phyloP scores from a whole-genome alignment of 345 rosid genomes.

The Nephelium lappaceum region DNA sequence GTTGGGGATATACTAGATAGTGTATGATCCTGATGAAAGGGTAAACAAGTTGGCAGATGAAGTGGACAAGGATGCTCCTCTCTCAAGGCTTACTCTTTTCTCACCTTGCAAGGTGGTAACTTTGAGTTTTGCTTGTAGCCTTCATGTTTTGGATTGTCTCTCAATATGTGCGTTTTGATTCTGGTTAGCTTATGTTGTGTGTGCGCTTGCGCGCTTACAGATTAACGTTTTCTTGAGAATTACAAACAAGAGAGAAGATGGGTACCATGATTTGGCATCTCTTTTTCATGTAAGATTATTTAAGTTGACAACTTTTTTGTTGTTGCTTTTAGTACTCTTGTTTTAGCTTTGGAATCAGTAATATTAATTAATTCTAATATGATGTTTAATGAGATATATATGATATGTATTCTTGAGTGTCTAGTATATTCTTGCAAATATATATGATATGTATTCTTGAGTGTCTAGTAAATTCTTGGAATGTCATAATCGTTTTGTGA shows the following conservation, averaged over 20 bases:
- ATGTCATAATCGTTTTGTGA: constrained; percentile 9
- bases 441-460: too few relatives aligned
- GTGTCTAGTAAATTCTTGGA: not conserved
- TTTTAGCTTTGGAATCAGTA: not conserved
- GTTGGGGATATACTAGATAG: constrained; percentile 50
- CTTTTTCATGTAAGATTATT: constrained; percentile 75
- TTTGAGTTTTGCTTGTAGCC: not conserved
- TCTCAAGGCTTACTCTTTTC: constrained; percentile 87
- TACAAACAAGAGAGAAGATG: constrained; percentile 82
- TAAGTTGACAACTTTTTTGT: not conserved
- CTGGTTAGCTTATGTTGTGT: constrained; percentile 7
- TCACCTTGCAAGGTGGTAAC: constrained; percentile 88
- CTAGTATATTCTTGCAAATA: too few relatives aligned
- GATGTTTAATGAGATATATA: not conserved
- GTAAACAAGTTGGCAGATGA: constrained; percentile 72
- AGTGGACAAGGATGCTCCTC: constrained; percentile 82
- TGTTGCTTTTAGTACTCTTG: not conserved
- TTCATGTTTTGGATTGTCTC: not conserved
- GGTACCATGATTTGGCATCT: constrained; percentile 94
- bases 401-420: too few relatives aligned
- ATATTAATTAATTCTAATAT: not conserved
- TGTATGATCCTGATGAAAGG: constrained; percentile 84
- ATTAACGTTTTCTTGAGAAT: constrained; percentile 94
- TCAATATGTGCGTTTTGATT: not conserved
- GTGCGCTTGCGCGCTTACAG: constrained; percentile 31